phyloP scores from a whole-genome alignment of 2,329 filamentous ascomycete genomes.

The Aplosporella prunicola region DNA sequence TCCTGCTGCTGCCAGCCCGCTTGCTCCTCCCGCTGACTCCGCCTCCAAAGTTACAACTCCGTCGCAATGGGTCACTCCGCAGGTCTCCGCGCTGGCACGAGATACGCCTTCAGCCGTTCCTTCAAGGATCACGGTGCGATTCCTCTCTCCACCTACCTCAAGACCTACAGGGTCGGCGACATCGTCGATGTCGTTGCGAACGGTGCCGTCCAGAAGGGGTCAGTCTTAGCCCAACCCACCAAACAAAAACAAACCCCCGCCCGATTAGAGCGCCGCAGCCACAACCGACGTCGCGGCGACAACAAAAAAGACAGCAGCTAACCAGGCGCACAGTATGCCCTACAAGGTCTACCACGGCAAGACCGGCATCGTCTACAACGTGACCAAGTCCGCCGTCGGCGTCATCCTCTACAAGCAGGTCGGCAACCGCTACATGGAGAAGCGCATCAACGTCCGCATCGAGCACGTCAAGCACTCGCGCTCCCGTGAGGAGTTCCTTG shows the following conservation, averaged over 20 bases:
- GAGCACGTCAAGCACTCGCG: slow-evolving; percentile 94
- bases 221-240: slow-evolving; percentile 38
- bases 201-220: slow-evolving; percentile 97
- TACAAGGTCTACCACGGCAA: slow-evolving; percentile 99
- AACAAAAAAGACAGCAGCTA: slow-evolving; percentile 16
- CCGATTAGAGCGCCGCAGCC: not conserved
- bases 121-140: slow-evolving; percentile 97
- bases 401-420: slow-evolving; percentile 99
- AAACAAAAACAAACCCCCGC: too few species aligned
- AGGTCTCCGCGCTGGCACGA: slow-evolving; percentile 35
- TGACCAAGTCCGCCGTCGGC: slow-evolving; percentile 94
- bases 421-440: slow-evolving; percentile 99
- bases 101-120: slow-evolving; percentile 65
- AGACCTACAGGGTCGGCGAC: slow-evolving; percentile 93
- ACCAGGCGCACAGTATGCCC: slow-evolving; percentile 63
- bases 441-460: slow-evolving; percentile 98
- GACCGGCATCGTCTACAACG: slow-evolving; percentile 92
- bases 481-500: slow-evolving; percentile 93
- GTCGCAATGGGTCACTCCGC: slow-evolving; percentile 46
- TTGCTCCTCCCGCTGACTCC: slow-evolving; percentile 2
- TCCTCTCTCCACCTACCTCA: slow-evolving; percentile 85
- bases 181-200: slow-evolving; percentile 99
- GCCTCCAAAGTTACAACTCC: slow-evolving; percentile 12
- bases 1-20: not conserved
- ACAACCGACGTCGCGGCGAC: not conserved